Evolutionary conservation across 768 basidiomycete species (phyloP), one percentile per base, ranked within the genome.

Genomic region (Polyporus arcularius): DNA sequence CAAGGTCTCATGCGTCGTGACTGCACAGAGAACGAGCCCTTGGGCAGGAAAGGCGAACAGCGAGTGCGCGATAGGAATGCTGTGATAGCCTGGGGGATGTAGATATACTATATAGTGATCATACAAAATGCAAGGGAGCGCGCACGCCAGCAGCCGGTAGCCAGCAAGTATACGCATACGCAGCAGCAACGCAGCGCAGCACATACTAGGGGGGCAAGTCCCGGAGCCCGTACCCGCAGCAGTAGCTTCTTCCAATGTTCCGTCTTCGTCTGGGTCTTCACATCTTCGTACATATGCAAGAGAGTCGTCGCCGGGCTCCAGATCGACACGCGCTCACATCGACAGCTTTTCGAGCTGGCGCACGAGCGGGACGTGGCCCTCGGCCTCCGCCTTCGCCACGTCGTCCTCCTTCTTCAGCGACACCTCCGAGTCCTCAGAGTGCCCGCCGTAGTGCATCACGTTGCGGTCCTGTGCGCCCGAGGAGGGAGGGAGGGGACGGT

Each of bases 391-490:
- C 26, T 48, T 18, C 21, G 45, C 15, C 4, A 15, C 45, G 21
- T 48, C 65, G 62, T 58, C 55, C 49, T 57, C 38, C 59, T 66
- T 63, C 38, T 58, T 63, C 55, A 58, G 65, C 28, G 60, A 54
- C 38, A 61, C 63, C 35, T 40, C 30, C 57, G 64, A 63, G 30
- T 62, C 61, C 46, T 57, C 53, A 55, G 60, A 35, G 63, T 59
- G 53, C 41, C 16, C 52, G 58, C 58, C 66, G 62, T 59, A 61
- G 43, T 64, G 64, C 51, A 61, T 54, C 14, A 66, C 67, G 21
- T 53, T 39, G 14, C 60, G 65, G 60, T 59, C 61, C 66, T 67
- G 41, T 28, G 41, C 7, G 12, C 16, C 18, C 3, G 15, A 46
- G 35, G 35, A 14, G 35, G 11, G 47, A 15, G 38, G 9, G 38